phyloP scores from a whole-genome alignment of 257 asterid genomes.

The Salvia rosmarinus region DNA sequence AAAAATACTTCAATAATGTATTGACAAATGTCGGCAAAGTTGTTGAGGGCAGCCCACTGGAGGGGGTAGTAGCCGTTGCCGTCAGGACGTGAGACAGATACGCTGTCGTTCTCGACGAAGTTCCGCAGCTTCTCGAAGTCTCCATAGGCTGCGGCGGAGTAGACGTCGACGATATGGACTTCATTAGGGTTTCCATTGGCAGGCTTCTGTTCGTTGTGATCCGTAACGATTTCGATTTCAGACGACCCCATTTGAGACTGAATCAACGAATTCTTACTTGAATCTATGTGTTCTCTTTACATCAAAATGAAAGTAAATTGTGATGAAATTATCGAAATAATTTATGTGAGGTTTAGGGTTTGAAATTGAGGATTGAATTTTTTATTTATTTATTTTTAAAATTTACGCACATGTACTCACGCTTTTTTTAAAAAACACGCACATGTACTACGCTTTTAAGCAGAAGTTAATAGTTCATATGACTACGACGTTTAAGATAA shows the following conservation, averaged over 20 bases:
- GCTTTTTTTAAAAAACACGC: no score
- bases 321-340: background rate
- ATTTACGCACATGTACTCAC: no score
- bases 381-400: no score
- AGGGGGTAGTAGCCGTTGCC: constrained; percentile 84
- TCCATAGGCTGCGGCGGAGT: constrained; percentile 88
- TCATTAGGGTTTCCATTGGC: constrained; percentile 58
- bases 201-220: constrained; percentile 53
- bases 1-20: constrained; percentile 69
- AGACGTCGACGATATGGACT: constrained; percentile 62
- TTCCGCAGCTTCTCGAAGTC: constrained; percentile 77
- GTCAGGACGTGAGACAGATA: constrained; percentile 70
- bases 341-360: constrained; percentile 41
- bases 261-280: constrained; percentile 14
- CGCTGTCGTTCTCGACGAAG: constrained; percentile 78
- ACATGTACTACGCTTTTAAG: no score
- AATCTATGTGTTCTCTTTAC: background rate
- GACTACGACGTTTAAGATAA: no score
- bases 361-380: no score
- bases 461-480: no score
- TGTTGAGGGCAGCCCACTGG: constrained; percentile 98
- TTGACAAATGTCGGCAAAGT: constrained; percentile 63
- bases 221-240: constrained; percentile 86
- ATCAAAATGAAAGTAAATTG: background rate
- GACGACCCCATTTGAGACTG: constrained; percentile 69